Conservation (phyloP, 2,329 filamentous ascomycete species). For the Nemania serpens region DNA sequence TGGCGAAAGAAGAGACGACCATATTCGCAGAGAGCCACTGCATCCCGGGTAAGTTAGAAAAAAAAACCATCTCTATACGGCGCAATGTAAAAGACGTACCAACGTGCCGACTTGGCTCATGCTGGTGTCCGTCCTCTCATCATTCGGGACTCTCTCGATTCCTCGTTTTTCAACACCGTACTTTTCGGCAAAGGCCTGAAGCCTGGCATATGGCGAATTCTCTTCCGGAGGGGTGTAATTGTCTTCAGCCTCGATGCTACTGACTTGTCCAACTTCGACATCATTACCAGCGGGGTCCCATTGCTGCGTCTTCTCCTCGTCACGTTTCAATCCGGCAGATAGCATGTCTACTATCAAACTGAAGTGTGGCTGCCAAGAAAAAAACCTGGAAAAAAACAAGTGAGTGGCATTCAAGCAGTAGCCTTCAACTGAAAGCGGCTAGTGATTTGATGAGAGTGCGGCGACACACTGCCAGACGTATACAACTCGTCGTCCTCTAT, state of each 20-base stretch:
- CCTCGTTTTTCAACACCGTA: constrained; percentile 74
- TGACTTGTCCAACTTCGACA: constrained; percentile 31
- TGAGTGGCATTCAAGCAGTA: not conserved
- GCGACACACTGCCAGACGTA: not conserved
- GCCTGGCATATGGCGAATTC: constrained; percentile 37
- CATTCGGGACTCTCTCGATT: constrained; percentile 73
- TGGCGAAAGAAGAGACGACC: constrained; percentile 76
- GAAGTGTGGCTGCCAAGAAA: not conserved
- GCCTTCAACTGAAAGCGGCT: not conserved
- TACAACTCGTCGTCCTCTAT: not conserved
- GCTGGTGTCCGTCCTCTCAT: constrained; percentile 68
- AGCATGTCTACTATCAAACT: constrained; percentile 23
- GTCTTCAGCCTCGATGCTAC: constrained; percentile 27
- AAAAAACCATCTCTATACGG: not conserved
- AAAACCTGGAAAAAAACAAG: not conserved
- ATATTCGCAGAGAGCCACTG: constrained; percentile 80
- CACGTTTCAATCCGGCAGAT: constrained; percentile 17
- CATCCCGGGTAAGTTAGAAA: constrained; percentile 2
- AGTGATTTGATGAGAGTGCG: not conserved
- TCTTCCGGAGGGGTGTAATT: constrained; percentile 19
- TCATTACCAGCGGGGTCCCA: constrained; percentile 26
- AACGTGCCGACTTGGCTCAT: constrained; percentile 72
- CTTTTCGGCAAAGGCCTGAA: constrained; percentile 66
- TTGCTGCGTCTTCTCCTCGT: constrained; percentile 23
- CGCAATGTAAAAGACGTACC: constrained; percentile 51